Conservation (phyloP, 2,329 filamentous ascomycete genomes). For the Pochonia chlamydosporia region DNA sequence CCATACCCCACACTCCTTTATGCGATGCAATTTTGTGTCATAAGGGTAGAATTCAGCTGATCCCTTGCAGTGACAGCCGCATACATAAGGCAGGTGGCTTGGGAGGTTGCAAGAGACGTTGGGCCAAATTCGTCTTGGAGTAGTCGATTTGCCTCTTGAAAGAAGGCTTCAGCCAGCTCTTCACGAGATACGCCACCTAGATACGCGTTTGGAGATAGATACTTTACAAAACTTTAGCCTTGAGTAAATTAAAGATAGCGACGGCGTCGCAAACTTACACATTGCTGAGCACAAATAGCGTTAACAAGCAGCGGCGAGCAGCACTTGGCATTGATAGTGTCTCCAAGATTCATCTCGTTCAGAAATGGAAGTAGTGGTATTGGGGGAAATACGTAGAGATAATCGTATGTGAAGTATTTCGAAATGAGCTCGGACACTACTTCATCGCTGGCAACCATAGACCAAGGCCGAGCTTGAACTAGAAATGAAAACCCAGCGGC, state of each 20-base stretch:
- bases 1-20: too few species aligned
- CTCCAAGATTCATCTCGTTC: slow-evolving; percentile 1
- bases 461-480: slow-evolving; percentile 3
- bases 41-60: too few species aligned
- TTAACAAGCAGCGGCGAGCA: slow-evolving; percentile 7
- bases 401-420: slow-evolving; percentile 7
- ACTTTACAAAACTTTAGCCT: background rate
- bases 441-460: slow-evolving; percentile 1
- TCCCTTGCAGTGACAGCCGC: slow-evolving; percentile 6
- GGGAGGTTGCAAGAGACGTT: background rate
- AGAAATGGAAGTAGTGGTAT: background rate
- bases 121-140: background rate
- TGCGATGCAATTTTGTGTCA: too few species aligned
- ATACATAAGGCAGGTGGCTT: slow-evolving; percentile 6
- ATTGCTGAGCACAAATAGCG: slow-evolving; percentile 8
- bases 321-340: background rate
- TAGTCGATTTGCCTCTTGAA: slow-evolving; percentile 4
- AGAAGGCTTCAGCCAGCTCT: slow-evolving; percentile 5
- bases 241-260: background rate
- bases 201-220: background rate
- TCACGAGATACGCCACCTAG: background rate
- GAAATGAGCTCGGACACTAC: slow-evolving; percentile 6
- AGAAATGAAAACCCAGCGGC: background rate
- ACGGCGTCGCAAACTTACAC: slow-evolving; percentile 1
- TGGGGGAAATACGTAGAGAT: slow-evolving; percentile 7